phyloP scores from a whole-genome alignment of 2,329 filamentous ascomycete genomes.

The Talaromyces rugulosus region DNA sequence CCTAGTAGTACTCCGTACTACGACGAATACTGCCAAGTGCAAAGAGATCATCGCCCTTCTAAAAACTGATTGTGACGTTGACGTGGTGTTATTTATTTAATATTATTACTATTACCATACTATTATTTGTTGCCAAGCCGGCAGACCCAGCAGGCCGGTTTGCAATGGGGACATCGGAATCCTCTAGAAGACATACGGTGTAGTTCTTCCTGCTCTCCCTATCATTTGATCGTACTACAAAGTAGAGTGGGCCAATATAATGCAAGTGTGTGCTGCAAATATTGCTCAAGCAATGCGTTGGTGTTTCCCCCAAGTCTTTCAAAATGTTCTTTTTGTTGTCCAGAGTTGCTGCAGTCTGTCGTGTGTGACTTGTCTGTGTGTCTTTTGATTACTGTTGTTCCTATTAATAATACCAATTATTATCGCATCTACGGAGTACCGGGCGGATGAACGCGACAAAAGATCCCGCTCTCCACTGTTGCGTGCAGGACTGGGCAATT shows the following conservation, averaged over 20 bases:
- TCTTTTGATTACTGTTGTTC: not conserved
- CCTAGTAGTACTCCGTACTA: not conserved
- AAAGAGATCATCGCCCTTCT: not conserved
- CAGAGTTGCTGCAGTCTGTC: too few relatives aligned
- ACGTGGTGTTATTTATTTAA: not conserved
- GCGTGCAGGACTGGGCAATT: not conserved
- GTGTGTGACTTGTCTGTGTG: not conserved
- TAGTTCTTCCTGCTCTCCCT: not conserved
- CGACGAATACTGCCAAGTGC: not conserved
- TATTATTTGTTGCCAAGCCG: not conserved
- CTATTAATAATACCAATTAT: not conserved
- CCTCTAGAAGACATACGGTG: not conserved
- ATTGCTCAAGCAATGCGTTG: not conserved
- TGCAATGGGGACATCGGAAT: not conserved
- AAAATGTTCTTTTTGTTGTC: not conserved
- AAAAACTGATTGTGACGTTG: not conserved
- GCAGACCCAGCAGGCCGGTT: constrained; percentile 5
- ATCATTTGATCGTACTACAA: not conserved
- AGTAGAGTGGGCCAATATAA: not conserved
- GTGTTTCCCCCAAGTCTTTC: not conserved
- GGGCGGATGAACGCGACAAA: not conserved
- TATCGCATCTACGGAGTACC: not conserved
- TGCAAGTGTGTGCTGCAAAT: not conserved
- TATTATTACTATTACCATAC: not conserved
- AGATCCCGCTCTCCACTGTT: not conserved